Percentiles rank a stretch among this genome's conserved stretches.
Conservation (phyloP, 202 grass and related monocot genomes). For the Elaeis oleifera region DNA sequence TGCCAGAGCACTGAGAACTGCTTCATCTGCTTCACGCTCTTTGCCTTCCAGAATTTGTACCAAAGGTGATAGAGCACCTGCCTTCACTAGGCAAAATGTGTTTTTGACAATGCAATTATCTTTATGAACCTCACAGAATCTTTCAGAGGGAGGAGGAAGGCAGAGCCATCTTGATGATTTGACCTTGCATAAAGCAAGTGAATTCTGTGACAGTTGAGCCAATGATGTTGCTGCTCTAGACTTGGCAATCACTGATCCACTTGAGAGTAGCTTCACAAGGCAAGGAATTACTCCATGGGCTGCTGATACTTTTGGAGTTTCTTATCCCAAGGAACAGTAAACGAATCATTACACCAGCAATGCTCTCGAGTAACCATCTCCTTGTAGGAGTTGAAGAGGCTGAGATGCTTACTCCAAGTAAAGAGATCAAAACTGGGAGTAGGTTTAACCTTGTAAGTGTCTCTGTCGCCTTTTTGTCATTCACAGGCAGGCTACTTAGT, state of each 20-base stretch:
- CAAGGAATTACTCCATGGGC: conserved; percentile 50
- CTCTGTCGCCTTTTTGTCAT: conserved; percentile 61
- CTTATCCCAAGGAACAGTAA: conserved; percentile 69
- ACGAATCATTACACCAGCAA: conserved; percentile 51
- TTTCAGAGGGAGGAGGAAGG: conserved; percentile 50
- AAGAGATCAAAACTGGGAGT: conserved; percentile 53
- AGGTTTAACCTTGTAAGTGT: conserved; percentile 52
- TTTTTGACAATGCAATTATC: conserved; percentile 52
- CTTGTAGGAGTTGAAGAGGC: conserved; percentile 23
- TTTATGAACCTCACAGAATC: conserved; percentile 56
- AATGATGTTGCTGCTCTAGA: conserved; percentile 65
- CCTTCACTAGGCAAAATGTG: conserved; percentile 77
- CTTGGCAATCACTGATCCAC: conserved; percentile 62
- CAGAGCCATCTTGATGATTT: conserved; percentile 57
- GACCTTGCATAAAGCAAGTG: conserved; percentile 31
- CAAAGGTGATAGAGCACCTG: conserved; percentile 43
- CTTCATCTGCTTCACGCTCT: conserved; percentile 46
- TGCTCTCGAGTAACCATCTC: conserved; percentile 53
- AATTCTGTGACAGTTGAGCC: conserved; percentile 63
- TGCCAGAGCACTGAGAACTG: conserved; percentile 51
- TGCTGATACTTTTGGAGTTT: conserved; percentile 60
- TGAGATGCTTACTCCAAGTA: conserved; percentile 36
- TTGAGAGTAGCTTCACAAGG: conserved; percentile 58
- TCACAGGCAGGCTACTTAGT: conserved; percentile 58
- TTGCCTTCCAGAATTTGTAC: conserved; percentile 56